These are phyloP conservation scores for Allantophomopsis lycopodina DNA, from an alignment of 2,329 filamentous ascomycete species.

Conservation along the genomic window DNA sequence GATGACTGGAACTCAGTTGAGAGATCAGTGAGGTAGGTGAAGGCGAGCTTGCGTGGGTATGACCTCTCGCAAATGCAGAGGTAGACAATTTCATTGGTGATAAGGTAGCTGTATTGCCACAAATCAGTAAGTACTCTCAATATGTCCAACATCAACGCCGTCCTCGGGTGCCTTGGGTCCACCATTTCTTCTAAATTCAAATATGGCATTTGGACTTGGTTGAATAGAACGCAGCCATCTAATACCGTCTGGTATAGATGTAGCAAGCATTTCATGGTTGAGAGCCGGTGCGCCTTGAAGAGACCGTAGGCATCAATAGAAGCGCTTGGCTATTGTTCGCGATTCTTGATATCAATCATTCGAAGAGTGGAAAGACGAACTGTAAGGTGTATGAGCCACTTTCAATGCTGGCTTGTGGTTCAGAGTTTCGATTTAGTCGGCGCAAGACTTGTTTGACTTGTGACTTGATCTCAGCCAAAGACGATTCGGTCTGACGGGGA, in stretches of 20 bases:
- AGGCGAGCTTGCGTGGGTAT: constrained; percentile 95
- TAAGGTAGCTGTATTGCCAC: constrained; percentile 52
- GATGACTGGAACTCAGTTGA: constrained; percentile 80
- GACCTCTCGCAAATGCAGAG: constrained; percentile 85
- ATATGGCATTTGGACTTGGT: too few species aligned
- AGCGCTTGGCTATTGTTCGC: too few species aligned
- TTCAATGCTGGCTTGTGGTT: constrained; percentile 86
- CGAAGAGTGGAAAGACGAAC: constrained; percentile 25
- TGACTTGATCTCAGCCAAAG: constrained; percentile 76
- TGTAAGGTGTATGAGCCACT: constrained; percentile 72
- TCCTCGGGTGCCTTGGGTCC: too few species aligned
- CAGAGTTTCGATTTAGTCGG: constrained; percentile 76
- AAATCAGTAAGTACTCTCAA: too few species aligned
- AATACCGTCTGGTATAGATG: too few species aligned
- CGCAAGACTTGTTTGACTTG: constrained; percentile 87
- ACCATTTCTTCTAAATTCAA: too few species aligned
- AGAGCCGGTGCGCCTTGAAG: too few species aligned
- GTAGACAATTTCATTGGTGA: constrained; percentile 75
- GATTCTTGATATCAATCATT: too few species aligned
- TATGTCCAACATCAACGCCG: too few species aligned
- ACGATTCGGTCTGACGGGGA: constrained; percentile 43
- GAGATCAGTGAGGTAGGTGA: constrained; percentile 93
- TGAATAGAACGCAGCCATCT: too few species aligned
- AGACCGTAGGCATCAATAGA: too few species aligned
- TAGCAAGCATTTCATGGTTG: too few species aligned